A percentile compares a stretch with the other conserved stretches of the same genome.
phyloP scores from a whole-genome alignment of 2,329 filamentous ascomycete species.

The Cladophialophora chaetospira region DNA sequence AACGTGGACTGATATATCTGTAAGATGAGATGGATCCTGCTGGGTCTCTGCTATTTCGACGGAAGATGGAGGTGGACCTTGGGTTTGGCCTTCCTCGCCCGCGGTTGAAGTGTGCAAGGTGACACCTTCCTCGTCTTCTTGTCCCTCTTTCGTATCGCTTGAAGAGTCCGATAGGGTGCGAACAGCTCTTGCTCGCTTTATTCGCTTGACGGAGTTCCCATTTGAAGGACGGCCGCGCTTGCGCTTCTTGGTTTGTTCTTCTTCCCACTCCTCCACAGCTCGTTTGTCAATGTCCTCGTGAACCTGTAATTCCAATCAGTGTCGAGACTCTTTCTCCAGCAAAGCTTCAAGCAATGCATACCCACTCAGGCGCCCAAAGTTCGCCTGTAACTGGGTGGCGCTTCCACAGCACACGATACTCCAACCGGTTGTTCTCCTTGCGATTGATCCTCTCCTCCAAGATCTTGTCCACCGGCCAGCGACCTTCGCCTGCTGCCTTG shows the following conservation, averaged over 20 bases:
- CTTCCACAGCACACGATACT: conserved; percentile 32
- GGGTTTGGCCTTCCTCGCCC: not conserved
- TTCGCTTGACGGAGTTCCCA: not conserved
- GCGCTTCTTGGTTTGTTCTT: not conserved
- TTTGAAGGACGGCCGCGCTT: not conserved
- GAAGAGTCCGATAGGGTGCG: conserved; percentile 23
- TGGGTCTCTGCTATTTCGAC: conserved; percentile 30
- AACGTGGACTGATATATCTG: conserved; percentile 15
- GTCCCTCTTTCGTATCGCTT: not conserved
- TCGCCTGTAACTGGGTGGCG: conserved; percentile 27
- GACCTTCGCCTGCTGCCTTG: conserved; percentile 11
- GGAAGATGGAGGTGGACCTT: conserved; percentile 5
- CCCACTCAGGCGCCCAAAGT: conserved; percentile 30
- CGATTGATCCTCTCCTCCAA: conserved; percentile 41
- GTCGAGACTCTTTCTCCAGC: not conserved
- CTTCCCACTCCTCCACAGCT: not conserved
- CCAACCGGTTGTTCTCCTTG: conserved; percentile 1
- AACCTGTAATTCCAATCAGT: not conserved
- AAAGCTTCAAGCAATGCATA: conserved; percentile 3
- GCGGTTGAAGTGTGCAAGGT: not conserved
- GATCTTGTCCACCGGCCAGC: conserved; percentile 25
- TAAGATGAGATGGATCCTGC: not conserved
- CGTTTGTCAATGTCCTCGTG: not conserved
- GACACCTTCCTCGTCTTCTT: not conserved
- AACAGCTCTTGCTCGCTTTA: not conserved